phyloP scores from a whole-genome alignment of 306 rosid genomes.

The Rosa rugosa region DNA sequence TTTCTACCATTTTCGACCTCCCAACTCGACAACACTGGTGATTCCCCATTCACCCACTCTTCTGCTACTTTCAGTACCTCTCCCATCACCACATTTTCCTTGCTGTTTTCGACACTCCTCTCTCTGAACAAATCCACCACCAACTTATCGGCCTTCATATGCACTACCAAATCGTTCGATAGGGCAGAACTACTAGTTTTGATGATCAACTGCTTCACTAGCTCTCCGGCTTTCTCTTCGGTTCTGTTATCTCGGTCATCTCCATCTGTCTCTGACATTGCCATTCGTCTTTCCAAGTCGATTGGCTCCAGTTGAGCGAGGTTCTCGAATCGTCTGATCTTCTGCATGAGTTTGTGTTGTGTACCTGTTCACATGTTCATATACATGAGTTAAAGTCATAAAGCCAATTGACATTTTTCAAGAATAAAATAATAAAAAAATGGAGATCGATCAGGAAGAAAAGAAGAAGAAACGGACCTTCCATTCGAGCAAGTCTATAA shows the following conservation, averaged over 20 bases:
- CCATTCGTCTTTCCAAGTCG: slow-evolving; percentile 48
- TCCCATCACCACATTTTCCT: neutral
- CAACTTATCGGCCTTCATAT: slow-evolving; percentile 37
- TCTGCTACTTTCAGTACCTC: slow-evolving; percentile 35
- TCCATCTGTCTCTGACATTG: slow-evolving; percentile 22
- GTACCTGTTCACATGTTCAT: slow-evolving; percentile 33
- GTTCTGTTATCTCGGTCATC: neutral
- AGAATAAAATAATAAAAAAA: neutral
- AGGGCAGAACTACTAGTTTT: neutral
- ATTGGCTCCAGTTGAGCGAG: slow-evolving; percentile 41
- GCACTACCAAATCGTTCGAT: slow-evolving; percentile 8
- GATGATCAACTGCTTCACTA: slow-evolving; percentile 30
- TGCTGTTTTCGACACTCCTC: slow-evolving; percentile 17
- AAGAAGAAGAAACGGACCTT: slow-evolving; percentile 35
- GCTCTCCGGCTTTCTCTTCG: slow-evolving; percentile 30
- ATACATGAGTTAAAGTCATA: neutral
- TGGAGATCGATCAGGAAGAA: neutral
- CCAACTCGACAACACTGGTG: slow-evolving; percentile 47
- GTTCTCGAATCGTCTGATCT: slow-evolving; percentile 41
- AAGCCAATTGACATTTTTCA: neutral
- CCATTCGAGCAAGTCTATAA: slow-evolving; percentile 19
- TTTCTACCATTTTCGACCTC: slow-evolving; percentile 44
- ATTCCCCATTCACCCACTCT: slow-evolving; percentile 57
- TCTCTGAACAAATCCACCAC: slow-evolving; percentile 59
- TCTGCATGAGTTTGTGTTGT: slow-evolving; percentile 39